These are phyloP conservation scores for Diplotaxis tenuifolia DNA, from an alignment of 345 rosid genomes.

Conservation along the genomic window DNA sequence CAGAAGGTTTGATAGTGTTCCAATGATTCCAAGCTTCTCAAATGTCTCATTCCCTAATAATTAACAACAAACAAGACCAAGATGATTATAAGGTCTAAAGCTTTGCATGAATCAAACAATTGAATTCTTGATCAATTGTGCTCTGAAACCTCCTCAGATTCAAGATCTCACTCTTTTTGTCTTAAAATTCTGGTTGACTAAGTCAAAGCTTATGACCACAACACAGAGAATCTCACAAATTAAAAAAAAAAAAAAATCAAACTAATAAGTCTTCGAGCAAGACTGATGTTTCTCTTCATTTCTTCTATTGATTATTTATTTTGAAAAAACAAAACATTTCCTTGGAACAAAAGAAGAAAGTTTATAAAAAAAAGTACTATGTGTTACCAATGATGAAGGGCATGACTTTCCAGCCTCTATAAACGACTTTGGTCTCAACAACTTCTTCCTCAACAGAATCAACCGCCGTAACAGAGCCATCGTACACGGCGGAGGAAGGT, in stretches of 20 bases:
- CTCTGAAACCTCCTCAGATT: constrained; percentile 1
- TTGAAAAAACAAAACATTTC: not conserved
- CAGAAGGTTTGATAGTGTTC: constrained; percentile 70
- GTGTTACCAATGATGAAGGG: constrained; percentile 61
- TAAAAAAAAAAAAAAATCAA: not conserved
- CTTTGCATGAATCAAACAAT: constrained; percentile 11
- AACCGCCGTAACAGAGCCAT: constrained; percentile 35
- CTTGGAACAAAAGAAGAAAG: not conserved
- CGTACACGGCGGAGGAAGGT: constrained; percentile 26
- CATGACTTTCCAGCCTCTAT: constrained; percentile 78
- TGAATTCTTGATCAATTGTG: not conserved
- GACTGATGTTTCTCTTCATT: constrained; percentile 7
- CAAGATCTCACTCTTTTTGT: not conserved
- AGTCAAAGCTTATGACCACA: constrained; percentile 10
- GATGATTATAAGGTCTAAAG: not conserved
- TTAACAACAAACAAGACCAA: constrained; percentile 1
- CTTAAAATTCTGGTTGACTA: constrained; percentile 13
- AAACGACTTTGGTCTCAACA: constrained; percentile 35
- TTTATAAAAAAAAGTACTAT: not conserved
- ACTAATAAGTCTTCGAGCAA: constrained; percentile 13
- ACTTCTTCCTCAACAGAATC: constrained; percentile 18
- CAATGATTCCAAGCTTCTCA: constrained; percentile 86
- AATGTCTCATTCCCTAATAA: constrained; percentile 63
- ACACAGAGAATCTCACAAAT: constrained; percentile 8
- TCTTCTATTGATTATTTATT: not conserved